Evolutionary conservation across 139 green algal genomes (phyloP).

Genomic region (Coccomyxa sp.): DNA sequence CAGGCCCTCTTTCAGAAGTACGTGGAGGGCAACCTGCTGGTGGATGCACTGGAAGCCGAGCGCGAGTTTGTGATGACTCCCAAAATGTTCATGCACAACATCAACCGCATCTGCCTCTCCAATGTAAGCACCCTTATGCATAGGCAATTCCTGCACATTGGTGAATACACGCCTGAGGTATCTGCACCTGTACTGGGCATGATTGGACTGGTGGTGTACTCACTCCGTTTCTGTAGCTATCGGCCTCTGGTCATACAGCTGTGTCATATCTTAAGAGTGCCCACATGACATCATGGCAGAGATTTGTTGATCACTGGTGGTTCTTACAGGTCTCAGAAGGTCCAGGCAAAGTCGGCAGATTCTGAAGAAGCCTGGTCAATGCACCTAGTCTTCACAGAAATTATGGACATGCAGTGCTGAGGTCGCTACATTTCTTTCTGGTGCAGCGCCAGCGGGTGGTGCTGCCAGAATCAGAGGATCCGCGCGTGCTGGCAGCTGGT

Average conservation of each 20-base stretch:
- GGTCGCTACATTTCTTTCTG: neutral
- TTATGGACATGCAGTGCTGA: too few species aligned
- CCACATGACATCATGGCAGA: too few species aligned
- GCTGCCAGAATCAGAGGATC: constrained; percentile 73
- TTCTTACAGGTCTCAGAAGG: too few species aligned
- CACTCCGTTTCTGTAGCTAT: neutral
- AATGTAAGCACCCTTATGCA: neutral
- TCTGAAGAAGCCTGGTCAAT: too few species aligned
- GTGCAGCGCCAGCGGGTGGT: constrained; percentile 69
- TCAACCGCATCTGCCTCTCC: constrained; percentile 56
- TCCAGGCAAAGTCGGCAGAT: too few species aligned
- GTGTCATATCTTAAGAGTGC: too few species aligned
- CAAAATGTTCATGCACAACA: constrained; percentile 73
- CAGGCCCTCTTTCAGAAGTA: constrained; percentile 16
- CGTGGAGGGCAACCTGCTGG: constrained; percentile 10
- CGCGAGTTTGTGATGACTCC: constrained; percentile 53
- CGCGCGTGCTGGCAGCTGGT: constrained; percentile 63
- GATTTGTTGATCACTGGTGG: too few species aligned
- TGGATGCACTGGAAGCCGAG: constrained; percentile 6
- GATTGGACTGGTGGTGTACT: too few species aligned
- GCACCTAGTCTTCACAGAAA: too few species aligned
- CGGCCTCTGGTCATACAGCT: neutral
- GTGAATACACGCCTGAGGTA: too few species aligned
- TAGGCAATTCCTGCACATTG: neutral
- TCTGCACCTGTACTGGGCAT: too few species aligned